Evolutionary conservation across 495 filamentous ascomycete species (phyloP).

Genomic region (Copromyces sp.): DNA sequence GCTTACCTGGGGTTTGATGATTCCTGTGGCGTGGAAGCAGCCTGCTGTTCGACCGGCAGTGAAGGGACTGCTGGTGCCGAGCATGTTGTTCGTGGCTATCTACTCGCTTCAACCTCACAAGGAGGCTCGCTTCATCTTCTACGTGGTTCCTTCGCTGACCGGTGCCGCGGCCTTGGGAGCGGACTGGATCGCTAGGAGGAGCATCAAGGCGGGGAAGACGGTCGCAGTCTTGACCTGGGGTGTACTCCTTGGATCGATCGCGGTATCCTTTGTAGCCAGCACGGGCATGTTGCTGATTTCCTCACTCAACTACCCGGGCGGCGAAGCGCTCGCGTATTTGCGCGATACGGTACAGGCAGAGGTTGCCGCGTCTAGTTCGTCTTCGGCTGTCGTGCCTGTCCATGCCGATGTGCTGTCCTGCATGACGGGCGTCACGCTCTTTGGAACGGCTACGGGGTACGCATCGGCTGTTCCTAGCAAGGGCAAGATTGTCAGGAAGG

Average conservation of each 20-base stretch:
- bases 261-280: slow-evolving; percentile 48
- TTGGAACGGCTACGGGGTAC: slow-evolving; percentile 36
- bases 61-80: slow-evolving; percentile 51
- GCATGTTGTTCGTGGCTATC: slow-evolving; percentile 58
- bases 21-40: slow-evolving; percentile 53
- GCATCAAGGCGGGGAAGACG: slow-evolving; percentile 39
- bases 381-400: slow-evolving; percentile 33
- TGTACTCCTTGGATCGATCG: slow-evolving; percentile 44
- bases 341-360: slow-evolving; percentile 35
- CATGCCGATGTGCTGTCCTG: slow-evolving; percentile 83
- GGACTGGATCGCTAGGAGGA: slow-evolving; percentile 59
- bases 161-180: slow-evolving; percentile 66
- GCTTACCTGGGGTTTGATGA: slow-evolving; percentile 45
- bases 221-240: slow-evolving; percentile 49
- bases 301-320: slow-evolving; percentile 83
- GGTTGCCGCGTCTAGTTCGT: slow-evolving; percentile 17
- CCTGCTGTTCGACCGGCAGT: slow-evolving; percentile 32
- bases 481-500: neutral
- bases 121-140: slow-evolving; percentile 92
- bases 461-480: slow-evolving; percentile 3
- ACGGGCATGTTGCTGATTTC: slow-evolving; percentile 58
- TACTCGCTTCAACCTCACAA: slow-evolving; percentile 90
- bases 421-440: slow-evolving; percentile 90
- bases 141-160: slow-evolving; percentile 71
- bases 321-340: slow-evolving; percentile 52